These are phyloP conservation scores for Medicago arabica DNA, from an alignment of 306 rosid species.

Conservation along the genomic window DNA sequence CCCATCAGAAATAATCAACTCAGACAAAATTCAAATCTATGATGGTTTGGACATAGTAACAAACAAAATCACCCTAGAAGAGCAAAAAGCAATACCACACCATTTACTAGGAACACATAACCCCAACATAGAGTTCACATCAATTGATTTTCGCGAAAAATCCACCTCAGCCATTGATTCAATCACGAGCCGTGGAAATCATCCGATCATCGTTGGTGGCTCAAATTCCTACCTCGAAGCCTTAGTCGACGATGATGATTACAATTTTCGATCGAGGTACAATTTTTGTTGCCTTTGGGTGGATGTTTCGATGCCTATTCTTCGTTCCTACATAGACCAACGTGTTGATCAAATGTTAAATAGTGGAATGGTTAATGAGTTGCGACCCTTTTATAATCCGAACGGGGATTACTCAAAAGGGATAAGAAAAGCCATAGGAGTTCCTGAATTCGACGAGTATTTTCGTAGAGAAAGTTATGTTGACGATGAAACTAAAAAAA, in stretches of 20 bases:
- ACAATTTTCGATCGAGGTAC: conserved; percentile 54
- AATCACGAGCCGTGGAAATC: conserved; percentile 42
- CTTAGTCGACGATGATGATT: conserved; percentile 61
- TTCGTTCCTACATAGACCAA: conserved; percentile 53
- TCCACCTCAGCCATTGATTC: conserved; percentile 53
- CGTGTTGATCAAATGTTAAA: conserved; percentile 76
- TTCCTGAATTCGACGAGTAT: conserved; percentile 75
- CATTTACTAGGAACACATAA: conserved; percentile 70
- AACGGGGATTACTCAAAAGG: conserved; percentile 61
- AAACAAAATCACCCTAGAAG: conserved; percentile 74
- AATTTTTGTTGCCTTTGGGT: conserved; percentile 82
- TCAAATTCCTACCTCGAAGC: conserved; percentile 83
- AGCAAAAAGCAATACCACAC: conserved; percentile 71
- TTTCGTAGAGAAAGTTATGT: conserved; percentile 49
- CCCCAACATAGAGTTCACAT: conserved; percentile 66
- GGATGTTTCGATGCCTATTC: conserved; percentile 60
- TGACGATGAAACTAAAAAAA: conserved; percentile 38
- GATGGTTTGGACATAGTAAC: conserved; percentile 76
- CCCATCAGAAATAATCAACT: conserved; percentile 75
- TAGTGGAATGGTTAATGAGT: conserved; percentile 69
- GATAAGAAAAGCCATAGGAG: conserved; percentile 79
- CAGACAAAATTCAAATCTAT: conserved; percentile 90
- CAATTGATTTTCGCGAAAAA: conserved; percentile 52
- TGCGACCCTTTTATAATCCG: conserved; percentile 55
- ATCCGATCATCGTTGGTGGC: conserved; percentile 90